Base-by-base conservation (phyloP, 805 yeast species). In the Schwanniomyces yamadae region DNA sequence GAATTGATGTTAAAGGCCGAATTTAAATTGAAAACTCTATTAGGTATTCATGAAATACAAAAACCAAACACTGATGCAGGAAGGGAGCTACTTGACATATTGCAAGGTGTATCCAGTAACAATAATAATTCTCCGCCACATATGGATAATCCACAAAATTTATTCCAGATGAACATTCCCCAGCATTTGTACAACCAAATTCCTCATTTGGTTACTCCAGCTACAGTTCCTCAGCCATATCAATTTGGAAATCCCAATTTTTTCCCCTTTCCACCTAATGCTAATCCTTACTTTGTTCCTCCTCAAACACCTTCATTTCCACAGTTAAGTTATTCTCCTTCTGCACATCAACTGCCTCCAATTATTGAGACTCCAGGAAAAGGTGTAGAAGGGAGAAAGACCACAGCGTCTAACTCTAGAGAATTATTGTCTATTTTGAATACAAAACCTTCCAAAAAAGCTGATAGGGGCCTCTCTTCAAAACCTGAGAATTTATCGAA, bases 31-130 rank as follows among this genome's bases (percentile, higher is more conserved):
- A 84, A 83, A 63, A 57, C 66, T 11, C 64, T 82, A 43, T 65
- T 84, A 50, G 89, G 88, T 28, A 66, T 84, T 28, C 71, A 73
- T 15, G 26, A 57, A 49, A 44, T 48, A 35, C 34, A 56, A 37
- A 39, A 55, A 57, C 52, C 41, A 24, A 55, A 57, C 31, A 49
- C 48, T 19, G 91, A 84, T 57, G 88, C 89, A 1, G 93, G 93
- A 22, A 80, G 91, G 68, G 91, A 82, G 35, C 57, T 84, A 39
- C 70, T 84, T 49, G 77, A 82, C 42, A 71, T 83, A 55, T 66
- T 84, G 41, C 72, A 67, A 42, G 65, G 66, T 10, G 64, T 63
- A 6, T 34, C 34, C n/a, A 47, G 47, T 6, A 34, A 29, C 21
- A 31, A 33, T 14, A 27, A 15, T 23, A 34, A 22, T 12, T 13